A percentile compares a stretch with the other conserved stretches of the same genome.
These are phyloP conservation scores for Lentinula sp. DNA, from an alignment of 768 basidiomycete species.

Conservation along the genomic window DNA sequence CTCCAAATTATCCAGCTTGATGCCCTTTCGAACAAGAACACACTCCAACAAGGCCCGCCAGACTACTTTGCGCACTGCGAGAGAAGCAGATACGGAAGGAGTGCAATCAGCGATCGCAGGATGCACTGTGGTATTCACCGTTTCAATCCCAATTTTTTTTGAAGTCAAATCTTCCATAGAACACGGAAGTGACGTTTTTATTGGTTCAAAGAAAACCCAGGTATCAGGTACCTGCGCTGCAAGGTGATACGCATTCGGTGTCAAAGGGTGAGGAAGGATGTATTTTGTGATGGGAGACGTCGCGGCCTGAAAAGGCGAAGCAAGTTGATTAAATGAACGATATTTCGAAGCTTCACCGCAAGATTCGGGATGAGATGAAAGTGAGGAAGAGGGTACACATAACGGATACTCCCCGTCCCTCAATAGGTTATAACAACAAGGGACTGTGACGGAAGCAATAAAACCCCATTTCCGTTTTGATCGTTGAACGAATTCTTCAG, in stretches of 20 bases:
- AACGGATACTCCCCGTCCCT: conserved; percentile 17
- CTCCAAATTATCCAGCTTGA: background rate
- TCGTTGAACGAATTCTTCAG: background rate
- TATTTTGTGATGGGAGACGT: background rate
- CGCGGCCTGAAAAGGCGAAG: background rate
- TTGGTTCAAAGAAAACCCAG: conserved; percentile 34
- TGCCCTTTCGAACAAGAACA: background rate
- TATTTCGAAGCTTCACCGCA: conserved; percentile 17
- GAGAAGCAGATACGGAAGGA: conserved; percentile 17
- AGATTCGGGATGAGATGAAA: background rate
- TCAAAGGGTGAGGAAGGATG: conserved; percentile 35
- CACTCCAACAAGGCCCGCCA: conserved; percentile 59
- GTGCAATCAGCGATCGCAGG: too few species aligned
- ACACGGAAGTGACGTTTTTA: background rate
- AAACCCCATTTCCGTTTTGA: conserved; percentile 38
- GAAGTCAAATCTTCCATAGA: background rate
- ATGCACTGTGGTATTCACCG: too few species aligned
- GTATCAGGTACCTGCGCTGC: conserved; percentile 65
- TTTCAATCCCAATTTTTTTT: background rate
- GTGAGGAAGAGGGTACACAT: background rate
- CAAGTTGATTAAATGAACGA: background rate
- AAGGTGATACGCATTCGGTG: conserved; percentile 55
- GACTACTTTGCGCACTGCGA: conserved; percentile 59
- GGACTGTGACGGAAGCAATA: conserved; percentile 53
- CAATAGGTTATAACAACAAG: conserved; percentile 79